Conservation (phyloP, 306 rosid species). For the Alnus rubra region DNA sequence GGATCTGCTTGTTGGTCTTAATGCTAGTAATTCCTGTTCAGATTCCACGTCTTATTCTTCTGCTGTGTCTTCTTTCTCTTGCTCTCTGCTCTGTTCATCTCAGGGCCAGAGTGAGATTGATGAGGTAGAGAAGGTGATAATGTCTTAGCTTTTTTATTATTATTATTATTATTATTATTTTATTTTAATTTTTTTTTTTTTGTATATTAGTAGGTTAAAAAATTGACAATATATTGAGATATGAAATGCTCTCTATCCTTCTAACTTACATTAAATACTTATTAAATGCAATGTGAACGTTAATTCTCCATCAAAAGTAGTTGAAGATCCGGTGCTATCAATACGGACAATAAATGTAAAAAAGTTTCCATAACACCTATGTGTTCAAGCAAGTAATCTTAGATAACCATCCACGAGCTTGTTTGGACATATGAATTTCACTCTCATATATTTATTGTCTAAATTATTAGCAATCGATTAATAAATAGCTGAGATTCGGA, state of each 20-base stretch:
- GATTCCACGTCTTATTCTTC: conserved; percentile 43
- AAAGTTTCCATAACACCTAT: no score
- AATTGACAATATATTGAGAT: conserved; percentile 16
- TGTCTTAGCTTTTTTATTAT: conserved; percentile 15
- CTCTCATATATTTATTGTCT: no score
- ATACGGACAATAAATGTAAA: no score
- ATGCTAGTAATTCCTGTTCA: conserved; percentile 22
- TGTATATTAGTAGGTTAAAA: conserved; percentile 31
- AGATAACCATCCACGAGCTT: no score
- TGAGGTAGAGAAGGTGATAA: conserved; percentile 20
- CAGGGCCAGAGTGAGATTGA: conserved; percentile 35
- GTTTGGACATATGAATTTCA: no score
- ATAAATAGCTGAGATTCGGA: no score
- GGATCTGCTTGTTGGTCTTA: conserved; percentile 53
- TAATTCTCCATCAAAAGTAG: not conserved
- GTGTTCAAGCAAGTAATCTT: no score
- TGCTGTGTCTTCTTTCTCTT: conserved; percentile 48
- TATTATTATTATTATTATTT: not conserved
- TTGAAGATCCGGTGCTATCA: no score
- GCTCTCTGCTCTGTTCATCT: conserved; percentile 33
- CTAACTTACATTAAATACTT: not conserved
- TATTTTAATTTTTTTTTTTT: not conserved
- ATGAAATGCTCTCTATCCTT: not conserved
- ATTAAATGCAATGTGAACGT: no score
- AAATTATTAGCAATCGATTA: no score